Conservation (phyloP, 805 yeast species). For the Pichia phayaonensis region DNA sequence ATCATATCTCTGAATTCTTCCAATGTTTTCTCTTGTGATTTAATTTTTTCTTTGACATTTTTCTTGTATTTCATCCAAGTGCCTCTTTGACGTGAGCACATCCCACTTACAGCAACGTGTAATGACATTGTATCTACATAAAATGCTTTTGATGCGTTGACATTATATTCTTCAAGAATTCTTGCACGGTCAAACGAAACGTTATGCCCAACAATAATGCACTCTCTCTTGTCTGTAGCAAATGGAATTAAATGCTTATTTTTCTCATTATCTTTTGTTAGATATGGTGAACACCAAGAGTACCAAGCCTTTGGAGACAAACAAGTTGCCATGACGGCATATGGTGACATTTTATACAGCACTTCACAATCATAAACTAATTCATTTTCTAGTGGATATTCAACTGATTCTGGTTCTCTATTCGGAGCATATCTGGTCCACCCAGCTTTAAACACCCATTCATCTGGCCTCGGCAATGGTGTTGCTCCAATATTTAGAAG, state of each 20-base stretch:
- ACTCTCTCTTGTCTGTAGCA: conserved; percentile 32
- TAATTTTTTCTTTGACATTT: conserved; percentile 24
- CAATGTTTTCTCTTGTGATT: conserved; percentile 13
- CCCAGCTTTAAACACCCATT: conserved; percentile 60
- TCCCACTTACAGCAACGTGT: conserved; percentile 84
- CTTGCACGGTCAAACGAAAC: conserved; percentile 88
- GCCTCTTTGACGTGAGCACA: conserved; percentile 87
- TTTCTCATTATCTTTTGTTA: conserved; percentile 45
- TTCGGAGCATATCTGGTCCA: conserved; percentile 72
- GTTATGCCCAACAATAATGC: conserved; percentile 81
- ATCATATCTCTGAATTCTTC: conserved; percentile 16
- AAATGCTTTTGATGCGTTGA: conserved; percentile 62
- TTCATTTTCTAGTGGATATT: conserved; percentile 61
- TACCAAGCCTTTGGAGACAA: conserved; percentile 79
- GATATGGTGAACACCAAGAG: conserved; percentile 86
- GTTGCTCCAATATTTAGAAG: conserved; percentile 33
- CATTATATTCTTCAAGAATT: conserved; percentile 71
- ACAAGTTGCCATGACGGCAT: conserved; percentile 77
- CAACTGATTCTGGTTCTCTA: conserved; percentile 46
- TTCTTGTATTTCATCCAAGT: conserved; percentile 58
- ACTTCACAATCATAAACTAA: conserved; percentile 89
- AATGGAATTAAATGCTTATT: conserved; percentile 65
- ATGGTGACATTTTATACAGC: conserved; percentile 63
- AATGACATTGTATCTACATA: conserved; percentile 88
- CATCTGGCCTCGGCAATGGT: conserved; percentile 33